Percentiles rank a stretch among this genome's conserved stretches.
Evolutionary conservation across 345 rosid species (phyloP).

Genomic region (Gossypium mustelinum): DNA sequence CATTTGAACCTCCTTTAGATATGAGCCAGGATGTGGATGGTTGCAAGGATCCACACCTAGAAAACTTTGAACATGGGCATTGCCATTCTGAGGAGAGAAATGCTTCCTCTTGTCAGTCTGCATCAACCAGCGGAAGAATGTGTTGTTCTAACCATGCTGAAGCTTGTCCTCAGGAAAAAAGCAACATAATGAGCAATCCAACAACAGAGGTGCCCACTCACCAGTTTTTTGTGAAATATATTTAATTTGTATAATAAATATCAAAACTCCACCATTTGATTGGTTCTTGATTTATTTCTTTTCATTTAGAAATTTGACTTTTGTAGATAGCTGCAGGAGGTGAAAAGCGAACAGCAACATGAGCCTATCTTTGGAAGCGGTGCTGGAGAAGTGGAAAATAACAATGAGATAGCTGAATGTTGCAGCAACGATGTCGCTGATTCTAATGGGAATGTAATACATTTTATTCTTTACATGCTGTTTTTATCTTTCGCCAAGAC

Average conservation of each 20-base stretch:
- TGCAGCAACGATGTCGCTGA: constrained; percentile 29
- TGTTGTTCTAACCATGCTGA: constrained; percentile 27
- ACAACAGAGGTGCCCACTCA: constrained; percentile 20
- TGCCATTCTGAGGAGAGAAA: constrained; percentile 39
- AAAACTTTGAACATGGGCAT: constrained; percentile 40
- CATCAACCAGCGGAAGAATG: constrained; percentile 39
- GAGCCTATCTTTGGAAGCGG: constrained; percentile 24
- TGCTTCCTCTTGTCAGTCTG: constrained; percentile 37
- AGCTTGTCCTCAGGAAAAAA: constrained; percentile 26
- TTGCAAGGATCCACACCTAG: constrained; percentile 40
- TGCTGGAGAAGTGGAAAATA: constrained; percentile 24
- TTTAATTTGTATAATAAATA: neutral
- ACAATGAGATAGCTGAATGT: constrained; percentile 25
- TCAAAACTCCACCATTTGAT: constrained; percentile 13
- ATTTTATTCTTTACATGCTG: constrained; percentile 7
- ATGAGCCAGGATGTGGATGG: constrained; percentile 68
- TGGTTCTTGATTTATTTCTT: constrained; percentile 20
- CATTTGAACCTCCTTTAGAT: constrained; percentile 96
- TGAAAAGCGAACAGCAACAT: constrained; percentile 34
- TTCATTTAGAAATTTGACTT: constrained; percentile 46
- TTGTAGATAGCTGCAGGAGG: constrained; percentile 59
- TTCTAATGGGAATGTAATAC: constrained; percentile 62
- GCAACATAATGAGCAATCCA: constrained; percentile 21
- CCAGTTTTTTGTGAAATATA: constrained; percentile 32
- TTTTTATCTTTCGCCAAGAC: neutral